These are phyloP conservation scores for Sergeia podlipaevii DNA, from an alignment of 208 protist species.

Conservation along the genomic window DNA sequence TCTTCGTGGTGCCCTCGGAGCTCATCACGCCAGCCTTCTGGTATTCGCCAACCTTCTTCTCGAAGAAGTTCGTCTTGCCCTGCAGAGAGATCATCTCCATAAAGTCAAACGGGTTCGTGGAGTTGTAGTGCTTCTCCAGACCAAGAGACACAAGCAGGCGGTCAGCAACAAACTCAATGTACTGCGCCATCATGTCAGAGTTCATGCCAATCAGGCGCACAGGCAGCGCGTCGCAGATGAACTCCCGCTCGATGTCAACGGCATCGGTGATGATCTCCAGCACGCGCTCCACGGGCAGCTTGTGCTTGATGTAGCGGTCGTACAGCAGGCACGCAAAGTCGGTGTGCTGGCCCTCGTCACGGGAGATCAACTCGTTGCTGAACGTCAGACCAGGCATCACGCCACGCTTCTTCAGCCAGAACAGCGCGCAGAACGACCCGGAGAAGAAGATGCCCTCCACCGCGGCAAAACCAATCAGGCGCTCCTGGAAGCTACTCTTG, in stretches of 20 bases:
- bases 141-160: slow-evolving; percentile 96
- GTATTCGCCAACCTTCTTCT: slow-evolving; percentile 99
- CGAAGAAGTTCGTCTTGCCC: slow-evolving; percentile 99
- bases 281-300: slow-evolving; percentile 80
- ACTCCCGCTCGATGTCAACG: slow-evolving; percentile 96
- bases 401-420: slow-evolving; percentile 99
- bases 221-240: slow-evolving; percentile 97
- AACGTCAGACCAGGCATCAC: slow-evolving; percentile 99
- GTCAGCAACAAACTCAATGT: slow-evolving; percentile 99
- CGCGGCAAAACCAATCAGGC: slow-evolving; percentile 97
- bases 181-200: slow-evolving; percentile 95
- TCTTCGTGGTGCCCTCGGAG: slow-evolving; percentile 58
- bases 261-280: slow-evolving; percentile 93
- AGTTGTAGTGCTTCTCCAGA: slow-evolving; percentile 94
- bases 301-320: slow-evolving; percentile 91
- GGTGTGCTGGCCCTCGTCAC: slow-evolving; percentile 99
- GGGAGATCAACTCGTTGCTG: slow-evolving; percentile 98
- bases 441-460: slow-evolving; percentile 99
- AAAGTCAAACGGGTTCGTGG: slow-evolving; percentile 99
- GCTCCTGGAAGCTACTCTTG: slow-evolving; percentile 90
- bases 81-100: slow-evolving; percentile 99
- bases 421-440: slow-evolving; percentile 98
- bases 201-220: slow-evolving; percentile 99
- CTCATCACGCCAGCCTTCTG: slow-evolving; percentile 97
- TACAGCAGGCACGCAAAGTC: slow-evolving; percentile 99